Evolutionary conservation across 495 filamentous ascomycete genomes (phyloP).

Genomic region (Darksidea phi): DNA sequence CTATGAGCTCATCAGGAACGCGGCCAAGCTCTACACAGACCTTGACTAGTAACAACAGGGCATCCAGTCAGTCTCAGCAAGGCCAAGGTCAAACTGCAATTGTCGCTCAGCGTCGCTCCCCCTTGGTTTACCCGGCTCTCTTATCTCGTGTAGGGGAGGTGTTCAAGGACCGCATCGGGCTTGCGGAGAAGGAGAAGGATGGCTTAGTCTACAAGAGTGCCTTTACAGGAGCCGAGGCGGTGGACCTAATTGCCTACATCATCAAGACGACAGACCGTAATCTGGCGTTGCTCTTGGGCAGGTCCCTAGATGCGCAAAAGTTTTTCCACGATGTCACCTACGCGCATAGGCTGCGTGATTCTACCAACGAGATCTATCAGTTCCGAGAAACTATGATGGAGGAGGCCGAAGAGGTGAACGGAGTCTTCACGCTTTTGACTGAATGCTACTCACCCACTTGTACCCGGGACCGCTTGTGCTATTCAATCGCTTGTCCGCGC

Average conservation of each 20-base stretch:
- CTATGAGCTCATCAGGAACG: conserved; percentile 35
- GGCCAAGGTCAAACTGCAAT: conserved; percentile 47
- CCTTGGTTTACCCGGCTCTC: conserved; percentile 88
- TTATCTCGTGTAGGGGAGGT: conserved; percentile 87
- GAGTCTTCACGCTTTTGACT: conserved; percentile 91
- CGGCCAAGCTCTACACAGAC: conserved; percentile 48
- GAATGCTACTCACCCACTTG: conserved; percentile 99
- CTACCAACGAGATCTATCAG: conserved; percentile 87
- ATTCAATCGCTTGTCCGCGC: conserved; percentile 96
- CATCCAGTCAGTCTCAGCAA: conserved; percentile 16
- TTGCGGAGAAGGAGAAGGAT: conserved; percentile 91
- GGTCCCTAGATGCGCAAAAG: conserved; percentile 95
- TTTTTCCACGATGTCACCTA: conserved; percentile 99
- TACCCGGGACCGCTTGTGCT: conserved; percentile 89
- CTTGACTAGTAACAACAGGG: conserved; percentile 37
- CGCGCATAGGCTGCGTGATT: conserved; percentile 91
- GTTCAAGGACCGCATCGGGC: conserved; percentile 78
- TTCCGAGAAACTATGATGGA: conserved; percentile 92
- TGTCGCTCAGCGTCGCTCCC: conserved; percentile 58
- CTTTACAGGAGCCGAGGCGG: conserved; percentile 91
- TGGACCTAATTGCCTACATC: conserved; percentile 90
- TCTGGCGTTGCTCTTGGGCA: conserved; percentile 86
- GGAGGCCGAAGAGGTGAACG: conserved; percentile 85
- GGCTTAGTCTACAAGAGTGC: conserved; percentile 94
- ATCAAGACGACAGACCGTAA: conserved; percentile 97